Evolutionary conservation across 768 basidiomycete genomes (phyloP).

Genomic region (Lepiota subincarnata): DNA sequence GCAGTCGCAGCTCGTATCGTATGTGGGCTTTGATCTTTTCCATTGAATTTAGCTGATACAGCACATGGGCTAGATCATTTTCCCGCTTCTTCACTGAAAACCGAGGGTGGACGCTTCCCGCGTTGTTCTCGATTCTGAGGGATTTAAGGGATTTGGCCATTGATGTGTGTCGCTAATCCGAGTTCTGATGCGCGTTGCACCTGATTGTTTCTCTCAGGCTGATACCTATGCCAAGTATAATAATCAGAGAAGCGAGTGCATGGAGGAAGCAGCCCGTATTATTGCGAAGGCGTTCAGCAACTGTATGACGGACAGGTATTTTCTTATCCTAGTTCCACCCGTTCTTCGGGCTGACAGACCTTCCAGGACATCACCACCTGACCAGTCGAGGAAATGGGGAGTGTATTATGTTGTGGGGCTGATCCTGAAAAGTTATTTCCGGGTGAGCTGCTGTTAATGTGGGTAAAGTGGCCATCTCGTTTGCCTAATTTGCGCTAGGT

Average conservation of each 20-base stretch:
- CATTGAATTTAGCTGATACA: background rate
- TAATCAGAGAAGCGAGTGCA: conserved; percentile 54
- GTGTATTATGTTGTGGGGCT: conserved; percentile 90
- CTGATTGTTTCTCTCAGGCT: conserved; percentile 35
- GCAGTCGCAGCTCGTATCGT: conserved; percentile 73
- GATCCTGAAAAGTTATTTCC: conserved; percentile 93
- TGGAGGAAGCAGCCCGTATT: conserved; percentile 84
- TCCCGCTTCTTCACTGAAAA: conserved; percentile 76
- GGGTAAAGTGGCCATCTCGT: background rate
- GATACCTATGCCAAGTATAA: conserved; percentile 57
- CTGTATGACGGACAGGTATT: conserved; percentile 74
- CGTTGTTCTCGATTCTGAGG: conserved; percentile 73
- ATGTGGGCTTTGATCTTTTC: conserved; percentile 28
- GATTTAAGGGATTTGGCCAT: conserved; percentile 84
- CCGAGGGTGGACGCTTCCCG: conserved; percentile 83
- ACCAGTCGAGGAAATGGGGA: conserved; percentile 83
- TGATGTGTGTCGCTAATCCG: conserved; percentile 49
- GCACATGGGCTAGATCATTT: conserved; percentile 47
- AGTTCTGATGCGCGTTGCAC: background rate
- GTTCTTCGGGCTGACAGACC: background rate
- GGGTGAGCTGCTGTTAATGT: conserved; percentile 45
- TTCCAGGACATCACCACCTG: conserved; percentile 58
- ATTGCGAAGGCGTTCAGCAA: conserved; percentile 88
- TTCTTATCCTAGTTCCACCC: background rate
- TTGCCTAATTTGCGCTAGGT: conserved; percentile 45